Evolutionary conservation across 2,329 filamentous ascomycete species (phyloP), one percentile per base, ranked within the genome.

Genomic region (Fusarium sp.): DNA sequence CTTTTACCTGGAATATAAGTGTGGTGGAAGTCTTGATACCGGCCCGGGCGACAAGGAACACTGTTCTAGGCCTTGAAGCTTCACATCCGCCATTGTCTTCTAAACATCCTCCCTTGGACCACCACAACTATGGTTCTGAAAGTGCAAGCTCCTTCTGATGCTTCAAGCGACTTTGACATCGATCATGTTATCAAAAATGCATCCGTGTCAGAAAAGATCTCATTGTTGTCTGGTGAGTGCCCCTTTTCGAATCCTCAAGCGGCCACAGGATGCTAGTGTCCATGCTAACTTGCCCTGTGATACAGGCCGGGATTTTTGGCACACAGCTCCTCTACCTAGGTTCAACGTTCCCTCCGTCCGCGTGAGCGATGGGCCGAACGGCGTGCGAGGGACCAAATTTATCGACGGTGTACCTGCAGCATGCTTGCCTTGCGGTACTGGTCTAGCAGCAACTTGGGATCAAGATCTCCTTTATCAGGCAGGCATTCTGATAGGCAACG

Each of bases 391-490:
- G 11, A 50, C 45, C 25, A 50, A 50, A 4, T 50, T 50, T 16
- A 50, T 50, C 16, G 45, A 50, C 7, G 66, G 66, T 8, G 65
- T 73, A 2, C 60, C 65, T 7, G 66, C 45, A 50, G 45, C 45
- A 50, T 50, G 45, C 9, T 50, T 50, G 2, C 45, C 45, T 50
- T 50, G 45, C 16, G 72, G 65, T 10, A 76, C 65, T 13, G 69
- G 54, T 8, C 57, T 76, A 4, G 71, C 40, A 3, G 67, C 71
- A 8, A 74, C 71, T 14, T 76, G 63, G 63, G 58, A 76, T 35
- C 31, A 40, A 2, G 50, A 67, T 4, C 65, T 76, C 10, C 25
- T 76, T 0, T 25, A 50, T 9, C 16, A 65, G 20, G 64, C 66
- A 10, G 71, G 74, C 5, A 16, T 29, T 11, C 52, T 70, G 0